phyloP scores from a whole-genome alignment of 345 rosid genomes.

The Sisymbrium irio region DNA sequence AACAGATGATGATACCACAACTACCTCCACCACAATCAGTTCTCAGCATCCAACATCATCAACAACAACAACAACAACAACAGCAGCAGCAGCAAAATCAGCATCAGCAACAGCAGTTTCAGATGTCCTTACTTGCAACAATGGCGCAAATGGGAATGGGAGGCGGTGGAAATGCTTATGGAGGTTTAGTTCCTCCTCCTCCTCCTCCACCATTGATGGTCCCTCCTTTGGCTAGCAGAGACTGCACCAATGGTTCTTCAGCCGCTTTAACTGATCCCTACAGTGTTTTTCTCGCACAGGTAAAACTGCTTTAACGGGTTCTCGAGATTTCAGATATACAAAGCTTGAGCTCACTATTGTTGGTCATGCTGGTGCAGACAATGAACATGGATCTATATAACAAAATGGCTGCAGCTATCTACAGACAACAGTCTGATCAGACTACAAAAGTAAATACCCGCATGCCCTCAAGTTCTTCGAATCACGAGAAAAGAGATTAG shows the following conservation, averaged over 20 bases:
- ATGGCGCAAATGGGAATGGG: slow-evolving; percentile 48
- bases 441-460: slow-evolving; percentile 34
- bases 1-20: slow-evolving; percentile 50
- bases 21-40: slow-evolving; percentile 32
- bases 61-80: slow-evolving; percentile 28
- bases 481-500: slow-evolving; percentile 37
- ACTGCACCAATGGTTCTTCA: slow-evolving; percentile 29
- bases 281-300: slow-evolving; percentile 50
- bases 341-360: slow-evolving; percentile 7
- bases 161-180: slow-evolving; percentile 34
- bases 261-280: slow-evolving; percentile 42
- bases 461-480: slow-evolving; percentile 32
- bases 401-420: slow-evolving; percentile 48
- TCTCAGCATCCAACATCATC: slow-evolving; percentile 31
- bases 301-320: slow-evolving; percentile 4
- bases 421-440: slow-evolving; percentile 50
- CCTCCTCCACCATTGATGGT: slow-evolving; percentile 35
- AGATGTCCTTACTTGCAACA: slow-evolving; percentile 46
- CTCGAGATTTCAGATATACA: neutral
- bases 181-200: slow-evolving; percentile 40
- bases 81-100: slow-evolving; percentile 22
- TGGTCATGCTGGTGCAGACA: slow-evolving; percentile 24
- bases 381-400: slow-evolving; percentile 29
- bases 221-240: slow-evolving; percentile 30
- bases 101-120: slow-evolving; percentile 43